Evolutionary conservation across 2,329 filamentous ascomycete species (phyloP).

Genomic region (Botrytis cinerea): DNA sequence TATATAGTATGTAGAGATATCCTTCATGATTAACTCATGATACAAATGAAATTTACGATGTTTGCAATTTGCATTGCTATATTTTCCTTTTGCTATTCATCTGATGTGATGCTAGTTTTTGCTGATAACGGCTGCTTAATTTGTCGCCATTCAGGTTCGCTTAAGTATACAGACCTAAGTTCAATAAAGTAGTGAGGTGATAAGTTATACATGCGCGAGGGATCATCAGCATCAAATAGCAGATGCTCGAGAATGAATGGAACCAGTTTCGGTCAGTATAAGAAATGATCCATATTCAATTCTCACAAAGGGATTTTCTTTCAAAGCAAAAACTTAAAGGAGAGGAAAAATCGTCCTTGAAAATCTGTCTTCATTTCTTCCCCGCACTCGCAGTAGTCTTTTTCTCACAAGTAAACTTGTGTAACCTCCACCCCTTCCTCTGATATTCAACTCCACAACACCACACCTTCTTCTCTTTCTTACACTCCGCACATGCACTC

Average conservation of each 20-base stretch:
- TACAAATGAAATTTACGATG: conserved; percentile 12
- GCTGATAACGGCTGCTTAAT: neutral
- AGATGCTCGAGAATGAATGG: neutral
- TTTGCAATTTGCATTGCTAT: neutral
- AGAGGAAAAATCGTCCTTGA: neutral
- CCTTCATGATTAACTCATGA: conserved; percentile 24
- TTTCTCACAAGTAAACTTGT: neutral
- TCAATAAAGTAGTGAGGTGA: neutral
- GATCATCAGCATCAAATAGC: neutral
- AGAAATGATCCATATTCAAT: no score
- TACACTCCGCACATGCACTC: neutral
- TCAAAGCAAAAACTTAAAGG: neutral
- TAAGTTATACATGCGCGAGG: neutral
- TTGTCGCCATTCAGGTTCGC: neutral
- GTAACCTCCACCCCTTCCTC: neutral
- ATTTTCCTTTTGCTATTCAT: neutral
- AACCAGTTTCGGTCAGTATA: neutral
- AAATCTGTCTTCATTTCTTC: neutral
- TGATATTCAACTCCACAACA: neutral
- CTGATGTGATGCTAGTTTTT: neutral
- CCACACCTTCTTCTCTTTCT: neutral
- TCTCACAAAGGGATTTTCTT: neutral
- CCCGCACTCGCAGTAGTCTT: neutral
- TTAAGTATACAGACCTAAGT: neutral
- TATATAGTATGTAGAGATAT: conserved; percentile 19